Conservation (phyloP, 495 filamentous ascomycete genomes). For the Coniosporium apollinis region DNA sequence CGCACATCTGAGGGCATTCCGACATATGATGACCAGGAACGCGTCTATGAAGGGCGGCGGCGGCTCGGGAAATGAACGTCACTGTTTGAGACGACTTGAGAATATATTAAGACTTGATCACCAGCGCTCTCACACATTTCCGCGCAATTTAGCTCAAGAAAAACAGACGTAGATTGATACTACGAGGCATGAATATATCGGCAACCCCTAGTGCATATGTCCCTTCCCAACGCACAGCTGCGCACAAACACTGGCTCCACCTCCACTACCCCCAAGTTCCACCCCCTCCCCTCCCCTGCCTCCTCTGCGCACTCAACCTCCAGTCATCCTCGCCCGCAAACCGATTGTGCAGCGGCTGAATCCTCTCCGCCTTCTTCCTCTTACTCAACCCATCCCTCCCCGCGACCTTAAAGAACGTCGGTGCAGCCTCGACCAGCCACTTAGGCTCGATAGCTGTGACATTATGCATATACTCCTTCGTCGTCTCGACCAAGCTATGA, state of each 20-base stretch:
- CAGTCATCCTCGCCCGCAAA: constrained; percentile 86
- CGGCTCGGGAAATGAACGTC: too few relatives aligned
- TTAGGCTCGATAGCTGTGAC: constrained; percentile 89
- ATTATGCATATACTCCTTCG: constrained; percentile 94
- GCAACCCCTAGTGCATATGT: too few relatives aligned
- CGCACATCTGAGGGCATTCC: constrained; percentile 59
- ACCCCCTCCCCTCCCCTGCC: constrained; percentile 75
- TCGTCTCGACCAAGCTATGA: constrained; percentile 73
- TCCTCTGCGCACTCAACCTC: constrained; percentile 77
- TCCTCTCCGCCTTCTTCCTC: constrained; percentile 83
- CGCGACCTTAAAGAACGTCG: constrained; percentile 96
- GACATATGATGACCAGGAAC: too few relatives aligned
- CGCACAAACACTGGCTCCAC: too few relatives aligned
- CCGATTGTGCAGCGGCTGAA: constrained; percentile 85
- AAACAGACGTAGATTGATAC: too few relatives aligned
- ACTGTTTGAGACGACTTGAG: too few relatives aligned
- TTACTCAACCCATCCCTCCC: constrained; percentile 77
- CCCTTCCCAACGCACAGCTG: too few relatives aligned
- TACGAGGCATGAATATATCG: too few relatives aligned
- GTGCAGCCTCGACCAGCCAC: constrained; percentile 79
- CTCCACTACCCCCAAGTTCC: constrained; percentile 97
- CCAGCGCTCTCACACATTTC: too few relatives aligned
- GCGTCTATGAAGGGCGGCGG: too few relatives aligned
- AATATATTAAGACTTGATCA: too few relatives aligned
- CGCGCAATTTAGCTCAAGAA: too few relatives aligned